Evolutionary conservation across 1,284 basidiomycete genomes (phyloP).

Genomic region (Xerocomus amazonicus): DNA sequence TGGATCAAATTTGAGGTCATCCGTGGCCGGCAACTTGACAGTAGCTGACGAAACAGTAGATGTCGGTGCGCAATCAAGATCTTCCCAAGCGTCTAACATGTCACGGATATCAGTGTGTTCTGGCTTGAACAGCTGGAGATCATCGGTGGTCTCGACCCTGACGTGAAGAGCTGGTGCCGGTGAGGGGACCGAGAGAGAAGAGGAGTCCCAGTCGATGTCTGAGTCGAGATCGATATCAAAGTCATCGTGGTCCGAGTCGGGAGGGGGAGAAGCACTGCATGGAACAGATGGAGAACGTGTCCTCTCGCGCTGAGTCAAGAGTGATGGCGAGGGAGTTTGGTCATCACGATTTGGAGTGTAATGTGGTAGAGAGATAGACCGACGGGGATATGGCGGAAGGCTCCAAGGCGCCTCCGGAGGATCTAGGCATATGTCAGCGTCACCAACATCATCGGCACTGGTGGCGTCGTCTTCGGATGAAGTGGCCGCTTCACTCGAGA

Average conservation of each 20-base stretch:
- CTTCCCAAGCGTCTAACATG: constrained; percentile 64
- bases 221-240: constrained; percentile 35
- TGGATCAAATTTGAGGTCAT: constrained; percentile 43
- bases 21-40: constrained; percentile 31
- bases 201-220: constrained; percentile 41
- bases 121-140: constrained; percentile 43
- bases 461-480: constrained; percentile 26
- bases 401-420: constrained; percentile 28
- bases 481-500: constrained; percentile 37
- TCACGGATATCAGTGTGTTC: constrained; percentile 58
- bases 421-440: constrained; percentile 24
- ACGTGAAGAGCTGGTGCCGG: constrained; percentile 19
- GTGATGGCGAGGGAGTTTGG: constrained; percentile 29
- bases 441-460: constrained; percentile 31
- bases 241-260: constrained; percentile 63
- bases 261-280: constrained; percentile 55
- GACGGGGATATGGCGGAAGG: constrained; percentile 42
- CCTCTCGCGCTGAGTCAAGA: constrained; percentile 21
- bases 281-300: constrained; percentile 55
- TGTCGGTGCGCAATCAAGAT: constrained; percentile 41
- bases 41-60: constrained; percentile 30
- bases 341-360: constrained; percentile 46
- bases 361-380: constrained; percentile 51
- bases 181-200: constrained; percentile 24
- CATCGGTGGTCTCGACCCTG: constrained; percentile 27